A percentile compares a stretch with the other conserved stretches of the same genome.
Evolutionary conservation across 108 stramenopile species (phyloP).

Genomic region (Fragilariopsis cylindrus): DNA sequence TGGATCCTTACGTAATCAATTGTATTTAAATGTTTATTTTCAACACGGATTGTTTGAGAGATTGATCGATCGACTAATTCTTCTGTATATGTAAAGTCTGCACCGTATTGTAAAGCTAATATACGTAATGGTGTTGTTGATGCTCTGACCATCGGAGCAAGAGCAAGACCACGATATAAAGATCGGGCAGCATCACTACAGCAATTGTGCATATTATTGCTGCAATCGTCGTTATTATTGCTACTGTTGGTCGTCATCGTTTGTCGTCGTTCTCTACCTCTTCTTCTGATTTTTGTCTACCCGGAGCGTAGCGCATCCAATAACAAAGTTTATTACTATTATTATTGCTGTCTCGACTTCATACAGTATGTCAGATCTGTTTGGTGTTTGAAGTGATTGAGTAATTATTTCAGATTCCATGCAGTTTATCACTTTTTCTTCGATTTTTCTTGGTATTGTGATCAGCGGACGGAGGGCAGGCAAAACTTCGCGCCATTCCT

Average conservation of each 20-base stretch:
- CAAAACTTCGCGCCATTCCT: too few relatives aligned
- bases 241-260: neutral
- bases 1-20: conserved; percentile 83
- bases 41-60: conserved; percentile 53
- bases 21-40: conserved; percentile 70
- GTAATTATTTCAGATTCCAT: too few relatives aligned
- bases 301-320: too few relatives aligned
- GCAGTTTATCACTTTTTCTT: too few relatives aligned
- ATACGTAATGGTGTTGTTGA: conserved; percentile 90
- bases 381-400: too few relatives aligned
- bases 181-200: conserved; percentile 16
- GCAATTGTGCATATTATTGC: conserved; percentile 1
- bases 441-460: too few relatives aligned
- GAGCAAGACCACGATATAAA: conserved; percentile 44
- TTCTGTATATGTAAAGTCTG: conserved; percentile 91
- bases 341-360: too few relatives aligned
- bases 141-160: conserved; percentile 94
- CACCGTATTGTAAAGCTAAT: conserved; percentile 88
- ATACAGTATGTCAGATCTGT: too few relatives aligned
- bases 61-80: conserved; percentile 93
- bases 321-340: too few relatives aligned
- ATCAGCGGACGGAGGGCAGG: too few relatives aligned
- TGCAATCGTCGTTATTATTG: neutral
- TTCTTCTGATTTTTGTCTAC: neutral
- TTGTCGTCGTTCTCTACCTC: neutral